Percentiles rank a stretch among this genome's conserved stretches.
These are phyloP conservation scores for Hansenula sp. DNA, from an alignment of 1,139 yeast genomes.

Conservation along the genomic window DNA sequence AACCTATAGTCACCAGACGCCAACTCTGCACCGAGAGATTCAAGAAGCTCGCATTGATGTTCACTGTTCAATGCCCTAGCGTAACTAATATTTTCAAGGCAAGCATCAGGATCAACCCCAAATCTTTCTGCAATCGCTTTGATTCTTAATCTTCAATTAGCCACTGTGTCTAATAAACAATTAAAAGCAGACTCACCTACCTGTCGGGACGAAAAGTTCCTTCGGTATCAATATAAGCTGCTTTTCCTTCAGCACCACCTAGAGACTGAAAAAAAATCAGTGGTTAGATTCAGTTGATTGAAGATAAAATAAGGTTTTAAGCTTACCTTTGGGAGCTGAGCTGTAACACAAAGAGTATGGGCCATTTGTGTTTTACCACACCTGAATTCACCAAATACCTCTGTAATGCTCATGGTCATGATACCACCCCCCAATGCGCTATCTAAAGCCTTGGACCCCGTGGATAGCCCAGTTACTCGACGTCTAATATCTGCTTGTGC, in stretches of 20 bases:
- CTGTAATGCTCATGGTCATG: constrained; percentile 58
- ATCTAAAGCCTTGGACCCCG: constrained; percentile 54
- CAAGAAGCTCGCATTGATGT: constrained; percentile 56
- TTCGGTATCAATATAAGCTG: constrained; percentile 58
- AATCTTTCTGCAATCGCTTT: constrained; percentile 50
- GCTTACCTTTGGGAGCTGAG: constrained; percentile 47
- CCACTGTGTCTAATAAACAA: background rate
- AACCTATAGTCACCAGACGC: constrained; percentile 46
- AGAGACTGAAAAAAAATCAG: constrained; percentile 22
- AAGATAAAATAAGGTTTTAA: background rate
- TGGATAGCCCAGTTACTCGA: constrained; percentile 43
- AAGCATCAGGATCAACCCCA: constrained; percentile 49
- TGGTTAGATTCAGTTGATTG: background rate
- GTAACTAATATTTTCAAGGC: constrained; percentile 51
- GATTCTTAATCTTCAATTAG: constrained; percentile 30
- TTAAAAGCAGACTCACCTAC: constrained; percentile 9
- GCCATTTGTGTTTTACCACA: constrained; percentile 62
- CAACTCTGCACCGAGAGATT: constrained; percentile 45
- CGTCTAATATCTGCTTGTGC: constrained; percentile 46
- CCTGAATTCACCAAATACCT: constrained; percentile 60
- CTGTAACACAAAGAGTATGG: constrained; percentile 56
- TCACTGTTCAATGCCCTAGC: constrained; percentile 60
- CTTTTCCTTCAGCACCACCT: constrained; percentile 64
- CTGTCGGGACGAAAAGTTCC: constrained; percentile 56
- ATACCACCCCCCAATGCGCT: constrained; percentile 56